These are phyloP conservation scores for Medicago arabica DNA, from an alignment of 306 rosid species.

Conservation along the genomic window DNA sequence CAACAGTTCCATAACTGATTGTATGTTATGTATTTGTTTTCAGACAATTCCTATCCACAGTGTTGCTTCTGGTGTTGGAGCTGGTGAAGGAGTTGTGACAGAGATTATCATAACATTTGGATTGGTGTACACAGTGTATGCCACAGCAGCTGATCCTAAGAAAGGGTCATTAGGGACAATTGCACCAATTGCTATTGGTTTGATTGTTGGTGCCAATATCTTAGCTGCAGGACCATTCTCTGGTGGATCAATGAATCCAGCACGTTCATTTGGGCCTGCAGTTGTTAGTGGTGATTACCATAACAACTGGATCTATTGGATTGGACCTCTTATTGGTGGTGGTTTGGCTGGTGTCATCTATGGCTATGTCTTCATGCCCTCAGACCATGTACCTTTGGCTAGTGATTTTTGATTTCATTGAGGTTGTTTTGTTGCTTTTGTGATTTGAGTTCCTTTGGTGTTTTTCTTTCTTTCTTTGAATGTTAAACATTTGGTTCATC, in stretches of 20 bases:
- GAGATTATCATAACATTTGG: slow-evolving; percentile 82
- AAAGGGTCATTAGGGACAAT: slow-evolving; percentile 81
- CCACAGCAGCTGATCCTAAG: slow-evolving; percentile 94
- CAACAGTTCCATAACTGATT: neutral
- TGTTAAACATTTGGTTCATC: no score
- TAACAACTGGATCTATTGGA: slow-evolving; percentile 90
- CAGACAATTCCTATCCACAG: slow-evolving; percentile 72
- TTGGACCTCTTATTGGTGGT: slow-evolving; percentile 90
- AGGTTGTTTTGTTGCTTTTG: neutral
- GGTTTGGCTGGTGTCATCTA: slow-evolving; percentile 85
- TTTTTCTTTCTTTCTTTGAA: no score
- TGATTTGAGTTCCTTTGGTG: neutral
- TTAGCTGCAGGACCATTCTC: slow-evolving; percentile 89
- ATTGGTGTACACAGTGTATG: slow-evolving; percentile 87
- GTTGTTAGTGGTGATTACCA: slow-evolving; percentile 75
- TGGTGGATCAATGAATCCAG: slow-evolving; percentile 94
- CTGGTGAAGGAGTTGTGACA: slow-evolving; percentile 69
- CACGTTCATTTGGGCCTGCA: slow-evolving; percentile 93
- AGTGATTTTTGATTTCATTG: slow-evolving; percentile 40
- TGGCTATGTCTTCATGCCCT: slow-evolving; percentile 55
- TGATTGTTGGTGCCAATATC: slow-evolving; percentile 93
- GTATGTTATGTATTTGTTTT: neutral
- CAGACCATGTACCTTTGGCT: slow-evolving; percentile 67
- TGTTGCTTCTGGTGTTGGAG: slow-evolving; percentile 75
- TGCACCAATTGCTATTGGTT: slow-evolving; percentile 91